Evolutionary conservation across 2,329 filamentous ascomycete species (phyloP).

Genomic region (Byssochlamys sp.): DNA sequence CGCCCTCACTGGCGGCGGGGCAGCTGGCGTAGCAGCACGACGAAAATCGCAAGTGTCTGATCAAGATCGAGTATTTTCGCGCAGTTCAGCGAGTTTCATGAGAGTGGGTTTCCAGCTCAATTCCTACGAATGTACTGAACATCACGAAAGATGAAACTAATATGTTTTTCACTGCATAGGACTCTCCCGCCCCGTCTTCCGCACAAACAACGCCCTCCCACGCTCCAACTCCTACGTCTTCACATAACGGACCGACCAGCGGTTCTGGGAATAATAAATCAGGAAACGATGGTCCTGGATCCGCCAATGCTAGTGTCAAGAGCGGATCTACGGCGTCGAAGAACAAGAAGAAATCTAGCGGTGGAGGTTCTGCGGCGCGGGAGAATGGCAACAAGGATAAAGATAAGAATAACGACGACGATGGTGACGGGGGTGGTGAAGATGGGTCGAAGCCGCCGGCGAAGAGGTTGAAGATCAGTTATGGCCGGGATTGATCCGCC

Average conservation of each 20-base stretch:
- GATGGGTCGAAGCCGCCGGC: slow-evolving; percentile 27
- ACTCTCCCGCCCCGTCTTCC: slow-evolving; percentile 36
- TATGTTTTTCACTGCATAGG: slow-evolving; percentile 17
- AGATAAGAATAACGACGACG: slow-evolving; percentile 22
- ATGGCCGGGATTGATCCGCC: slow-evolving; percentile 29
- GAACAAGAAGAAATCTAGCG: slow-evolving; percentile 33
- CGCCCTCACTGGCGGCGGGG: slow-evolving; percentile 18
- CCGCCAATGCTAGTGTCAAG: slow-evolving; percentile 23
- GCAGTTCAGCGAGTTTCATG: slow-evolving; percentile 42
- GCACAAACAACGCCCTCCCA: slow-evolving; percentile 39
- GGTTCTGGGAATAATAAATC: slow-evolving; percentile 12
- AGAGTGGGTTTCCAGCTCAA: slow-evolving; percentile 18
- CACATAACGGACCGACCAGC: slow-evolving; percentile 17
- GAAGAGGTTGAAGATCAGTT: slow-evolving; percentile 39
- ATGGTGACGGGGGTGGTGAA: slow-evolving; percentile 20
- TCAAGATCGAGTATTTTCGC: slow-evolving; percentile 39
- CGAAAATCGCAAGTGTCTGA: slow-evolving; percentile 38
- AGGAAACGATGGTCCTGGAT: slow-evolving; percentile 16
- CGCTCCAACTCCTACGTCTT: slow-evolving; percentile 36
- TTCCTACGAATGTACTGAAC: background rate
- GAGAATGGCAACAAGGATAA: slow-evolving; percentile 17
- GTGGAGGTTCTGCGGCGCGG: slow-evolving; percentile 8
- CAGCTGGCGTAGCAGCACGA: slow-evolving; percentile 17
- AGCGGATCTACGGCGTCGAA: slow-evolving; percentile 22
- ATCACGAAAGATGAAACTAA: background rate